Percentiles rank a stretch among this genome's conserved stretches.
These are phyloP conservation scores for Schizochytrium sp. DNA, from an alignment of 108 stramenopile genomes.

Conservation along the genomic window DNA sequence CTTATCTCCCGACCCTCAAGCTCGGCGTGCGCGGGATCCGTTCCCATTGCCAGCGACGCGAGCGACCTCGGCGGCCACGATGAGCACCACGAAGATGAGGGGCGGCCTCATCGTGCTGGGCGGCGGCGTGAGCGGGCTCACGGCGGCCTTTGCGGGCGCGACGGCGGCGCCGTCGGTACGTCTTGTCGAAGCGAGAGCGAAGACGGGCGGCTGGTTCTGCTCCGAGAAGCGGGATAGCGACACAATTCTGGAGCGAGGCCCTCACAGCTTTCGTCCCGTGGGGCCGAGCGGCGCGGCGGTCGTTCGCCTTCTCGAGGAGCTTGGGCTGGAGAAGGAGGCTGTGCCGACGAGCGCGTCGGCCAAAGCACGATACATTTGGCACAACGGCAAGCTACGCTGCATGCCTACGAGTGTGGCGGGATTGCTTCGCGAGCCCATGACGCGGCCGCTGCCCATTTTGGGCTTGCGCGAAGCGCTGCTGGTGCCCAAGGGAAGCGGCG, in stretches of 20 bases:
- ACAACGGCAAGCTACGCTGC: background rate
- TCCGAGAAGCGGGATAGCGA: background rate
- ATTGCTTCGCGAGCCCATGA: background rate
- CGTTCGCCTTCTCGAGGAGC: background rate
- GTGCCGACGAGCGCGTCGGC: background rate
- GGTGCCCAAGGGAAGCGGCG: background rate
- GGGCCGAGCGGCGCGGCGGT: background rate
- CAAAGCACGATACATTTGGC: background rate
- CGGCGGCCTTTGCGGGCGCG: background rate
- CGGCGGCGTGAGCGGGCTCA: constrained; percentile 3
- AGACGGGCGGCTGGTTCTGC: background rate
- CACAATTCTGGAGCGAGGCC: background rate
- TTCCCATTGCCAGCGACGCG: too few relatives aligned
- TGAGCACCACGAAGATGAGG: background rate
- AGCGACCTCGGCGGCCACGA: too few relatives aligned
- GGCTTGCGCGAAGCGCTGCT: background rate
- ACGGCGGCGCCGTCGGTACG: background rate
- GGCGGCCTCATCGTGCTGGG: background rate
- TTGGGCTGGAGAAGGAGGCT: background rate
- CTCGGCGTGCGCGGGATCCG: too few relatives aligned
- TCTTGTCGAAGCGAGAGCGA: background rate
- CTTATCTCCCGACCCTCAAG: too few relatives aligned
- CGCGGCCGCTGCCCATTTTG: background rate
- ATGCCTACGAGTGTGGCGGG: background rate
- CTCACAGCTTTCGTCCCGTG: background rate